Evolutionary conservation across 805 yeast genomes (phyloP), one percentile per base, ranked within the genome.

Genomic region (Candida nitratophila): DNA sequence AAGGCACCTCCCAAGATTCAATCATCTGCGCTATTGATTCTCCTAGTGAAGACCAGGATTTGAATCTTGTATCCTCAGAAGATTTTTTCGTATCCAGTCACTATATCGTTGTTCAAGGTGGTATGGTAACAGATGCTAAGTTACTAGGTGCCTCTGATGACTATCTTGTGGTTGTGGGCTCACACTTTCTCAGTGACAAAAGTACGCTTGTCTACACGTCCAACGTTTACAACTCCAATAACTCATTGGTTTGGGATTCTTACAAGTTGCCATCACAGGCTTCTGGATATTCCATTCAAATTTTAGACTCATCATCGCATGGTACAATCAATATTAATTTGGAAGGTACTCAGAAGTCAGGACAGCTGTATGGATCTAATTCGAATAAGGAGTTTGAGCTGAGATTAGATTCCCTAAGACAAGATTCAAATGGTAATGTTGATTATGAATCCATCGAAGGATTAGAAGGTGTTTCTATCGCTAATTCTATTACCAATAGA

Each of bases 1-100:
- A 74, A 49, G 14, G 17, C 4, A 20, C 19, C 4, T 41, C 49
- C 14, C 46, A 50, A 9, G 51, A 65, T 22, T 48, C 70, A 2
- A 59, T 78, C 35, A 56, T 73, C 14, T 79, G 84, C 56, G 55
- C 70, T 8, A 49, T 61, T 24, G 69, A 68, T 44, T 72, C 71
- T 45, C 66, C 65, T 9, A 52, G 60, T 4, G 65, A 64, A 21
- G 19, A 21, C 12, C 7, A 5, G 12, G 41, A 16, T 8, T 68
- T 75, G 0, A 44, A 46, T 6, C 55, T 79, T 29, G 61, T 66
- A 14, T 52, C 52, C 15, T 68, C 81, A 0, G 50, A 60, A n/a
- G 74, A 77, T 51, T 74, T 66, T 56, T 76, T 75, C 59, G 54
- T 62, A 34, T 49, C 67, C 1, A 49, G 48, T n/a, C 57, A 59